These are phyloP conservation scores for Xeromyces bisporus DNA, from an alignment of 495 filamentous ascomycete genomes.

Conservation along the genomic window DNA sequence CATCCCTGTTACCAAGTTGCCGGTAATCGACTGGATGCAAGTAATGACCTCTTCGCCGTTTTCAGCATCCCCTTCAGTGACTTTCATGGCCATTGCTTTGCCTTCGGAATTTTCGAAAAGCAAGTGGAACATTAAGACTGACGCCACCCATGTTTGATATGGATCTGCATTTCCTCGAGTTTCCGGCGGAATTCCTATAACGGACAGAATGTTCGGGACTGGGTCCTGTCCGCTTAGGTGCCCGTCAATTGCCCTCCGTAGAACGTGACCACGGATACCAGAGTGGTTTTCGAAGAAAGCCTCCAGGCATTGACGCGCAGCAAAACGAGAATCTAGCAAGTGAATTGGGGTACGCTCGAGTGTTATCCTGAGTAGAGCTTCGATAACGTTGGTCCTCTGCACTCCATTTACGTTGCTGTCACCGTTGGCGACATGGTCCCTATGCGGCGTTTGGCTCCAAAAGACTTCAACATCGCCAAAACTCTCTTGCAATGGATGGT, in stretches of 20 bases:
- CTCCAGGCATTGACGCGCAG: conserved; percentile 76
- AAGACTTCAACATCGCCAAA: conserved; percentile 60
- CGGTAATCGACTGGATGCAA: conserved; percentile 71
- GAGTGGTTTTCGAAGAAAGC: conserved; percentile 74
- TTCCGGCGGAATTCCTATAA: conserved; percentile 48
- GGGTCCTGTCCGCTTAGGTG: conserved; percentile 63
- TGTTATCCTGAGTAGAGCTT: conserved; percentile 76
- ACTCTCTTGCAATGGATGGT: conserved; percentile 58
- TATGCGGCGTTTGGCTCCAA: conserved; percentile 16
- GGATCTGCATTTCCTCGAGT: conserved; percentile 51
- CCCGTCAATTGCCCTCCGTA: conserved; percentile 76
- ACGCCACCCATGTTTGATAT: conserved; percentile 83
- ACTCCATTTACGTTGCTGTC: conserved; percentile 29
- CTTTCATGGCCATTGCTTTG: conserved; percentile 61
- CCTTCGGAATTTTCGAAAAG: conserved; percentile 65
- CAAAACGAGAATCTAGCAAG: conserved; percentile 63
- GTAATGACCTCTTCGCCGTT: conserved; percentile 91
- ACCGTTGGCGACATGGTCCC: conserved; percentile 20
- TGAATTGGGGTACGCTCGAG: conserved; percentile 47
- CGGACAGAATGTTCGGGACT: conserved; percentile 79
- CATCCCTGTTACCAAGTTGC: conserved; percentile 60
- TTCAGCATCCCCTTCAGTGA: conserved; percentile 78
- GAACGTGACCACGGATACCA: conserved; percentile 67
- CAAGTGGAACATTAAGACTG: conserved; percentile 80
- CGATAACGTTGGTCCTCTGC: conserved; percentile 67